These are phyloP conservation scores for Pseudocercospora fuligena DNA, from an alignment of 2,329 filamentous ascomycete species.

Conservation along the genomic window DNA sequence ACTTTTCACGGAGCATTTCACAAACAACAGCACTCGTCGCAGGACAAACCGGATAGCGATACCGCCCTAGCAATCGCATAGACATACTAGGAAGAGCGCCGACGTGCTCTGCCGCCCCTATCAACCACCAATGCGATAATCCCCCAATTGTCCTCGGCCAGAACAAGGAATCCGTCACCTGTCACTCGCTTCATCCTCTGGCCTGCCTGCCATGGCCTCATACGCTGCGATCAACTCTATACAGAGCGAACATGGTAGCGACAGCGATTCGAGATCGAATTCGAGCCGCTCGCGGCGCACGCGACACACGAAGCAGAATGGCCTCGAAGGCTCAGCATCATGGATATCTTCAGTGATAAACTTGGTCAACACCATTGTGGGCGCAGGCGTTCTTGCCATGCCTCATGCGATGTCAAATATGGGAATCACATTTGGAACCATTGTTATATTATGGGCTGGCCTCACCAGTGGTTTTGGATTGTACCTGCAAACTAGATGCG, in stretches of 20 bases:
- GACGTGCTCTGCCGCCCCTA: conserved; percentile 3
- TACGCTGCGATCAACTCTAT: conserved; percentile 52
- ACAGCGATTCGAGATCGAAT: conserved; percentile 42
- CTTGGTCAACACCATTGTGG: conserved; percentile 94
- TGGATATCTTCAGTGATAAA: conserved; percentile 94
- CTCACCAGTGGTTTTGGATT: conserved; percentile 88
- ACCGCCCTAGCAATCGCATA: not conserved
- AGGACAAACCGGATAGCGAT: not conserved
- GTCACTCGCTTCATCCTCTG: conserved; percentile 10
- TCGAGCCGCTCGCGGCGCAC: conserved; percentile 56
- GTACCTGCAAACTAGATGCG: conserved; percentile 91
- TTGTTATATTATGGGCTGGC: conserved; percentile 91
- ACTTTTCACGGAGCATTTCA: not conserved
- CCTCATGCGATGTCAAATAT: conserved; percentile 95
- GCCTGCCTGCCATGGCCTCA: conserved; percentile 45
- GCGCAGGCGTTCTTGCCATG: conserved; percentile 92
- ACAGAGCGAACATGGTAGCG: conserved; percentile 43
- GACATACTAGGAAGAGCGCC: conserved; percentile 1
- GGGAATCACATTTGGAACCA: conserved; percentile 82
- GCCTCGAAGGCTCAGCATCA: conserved; percentile 74
- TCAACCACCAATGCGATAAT: conserved; percentile 2
- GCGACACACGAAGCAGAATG: conserved; percentile 71
- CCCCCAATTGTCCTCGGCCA: not conserved
- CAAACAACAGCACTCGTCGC: not conserved
- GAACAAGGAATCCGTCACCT: conserved; percentile 9